phyloP scores from a whole-genome alignment of 2,329 filamentous ascomycete species.

The Keithomyces neogunnii region DNA sequence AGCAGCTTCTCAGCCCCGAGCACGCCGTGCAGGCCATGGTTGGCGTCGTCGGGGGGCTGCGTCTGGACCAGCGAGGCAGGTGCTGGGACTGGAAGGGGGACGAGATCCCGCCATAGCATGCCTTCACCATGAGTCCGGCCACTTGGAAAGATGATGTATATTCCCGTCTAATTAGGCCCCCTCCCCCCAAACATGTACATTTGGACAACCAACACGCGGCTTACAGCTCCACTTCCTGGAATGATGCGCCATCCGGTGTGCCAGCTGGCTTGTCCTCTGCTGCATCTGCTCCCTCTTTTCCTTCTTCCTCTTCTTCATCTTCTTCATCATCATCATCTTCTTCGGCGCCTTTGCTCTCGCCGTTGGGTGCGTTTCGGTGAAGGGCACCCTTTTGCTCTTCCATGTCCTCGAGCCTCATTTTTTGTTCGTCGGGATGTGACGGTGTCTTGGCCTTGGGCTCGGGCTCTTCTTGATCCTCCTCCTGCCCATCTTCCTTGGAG shows the following conservation, averaged over 20 bases:
- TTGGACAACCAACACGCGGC: background rate
- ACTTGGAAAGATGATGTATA: background rate
- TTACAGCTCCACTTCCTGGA: constrained; percentile 55
- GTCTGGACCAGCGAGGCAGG: constrained; percentile 45
- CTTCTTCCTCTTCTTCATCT: constrained; percentile 21
- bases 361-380: constrained; percentile 26
- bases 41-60: constrained; percentile 45
- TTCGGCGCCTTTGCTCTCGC: constrained; percentile 19
- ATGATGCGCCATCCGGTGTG: constrained; percentile 49
- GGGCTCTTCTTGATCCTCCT: constrained; percentile 14
- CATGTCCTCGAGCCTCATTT: constrained; percentile 46
- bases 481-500: constrained; percentile 10
- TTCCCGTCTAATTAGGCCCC: background rate
- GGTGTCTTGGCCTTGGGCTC: constrained; percentile 28
- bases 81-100: constrained; percentile 64
- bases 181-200: no score
- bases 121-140: background rate
- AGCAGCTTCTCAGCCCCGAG: constrained; percentile 57
- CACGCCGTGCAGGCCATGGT: constrained; percentile 58
- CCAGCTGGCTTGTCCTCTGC: constrained; percentile 30
- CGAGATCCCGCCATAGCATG: constrained; percentile 47
- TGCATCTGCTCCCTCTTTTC: no score
- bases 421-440: constrained; percentile 40
- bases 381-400: constrained; percentile 45
- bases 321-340: constrained; percentile 23